Evolutionary conservation across 257 asterid species (phyloP), one percentile per base, ranked within the genome.

Genomic region (Solanum sejunctum): DNA sequence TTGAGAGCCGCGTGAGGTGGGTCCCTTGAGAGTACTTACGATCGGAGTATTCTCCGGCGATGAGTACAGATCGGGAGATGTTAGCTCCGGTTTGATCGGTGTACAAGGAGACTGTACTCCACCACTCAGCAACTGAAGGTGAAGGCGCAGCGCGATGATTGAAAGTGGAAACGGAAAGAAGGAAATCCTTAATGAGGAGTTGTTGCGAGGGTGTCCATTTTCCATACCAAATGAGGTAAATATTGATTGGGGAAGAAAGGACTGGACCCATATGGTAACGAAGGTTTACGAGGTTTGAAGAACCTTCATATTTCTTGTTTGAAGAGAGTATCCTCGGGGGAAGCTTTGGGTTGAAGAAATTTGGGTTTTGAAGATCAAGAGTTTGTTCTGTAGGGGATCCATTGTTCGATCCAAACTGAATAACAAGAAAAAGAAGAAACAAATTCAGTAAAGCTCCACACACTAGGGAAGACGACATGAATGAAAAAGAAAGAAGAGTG

Each of bases 191-290:
- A 89, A 95, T 95, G 79, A 93, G 87, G 57, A 94, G 95, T 90
- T 92, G 95, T 8, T 92, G 95, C 0, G 98, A 51, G 7, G 93
- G 83, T 20, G 89, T 39, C 99, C 99, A 95, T 0, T 87, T 85
- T 1, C 99, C 99, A 83, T 95, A 95, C 99, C 99, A 95, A 49
- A 95, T 91, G 54, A 94, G 93, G 92, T 95, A 92, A 60, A 95
- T 92, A 82, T 91, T 95, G 89, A 95, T 95, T n/a, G 98, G 97
- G 1, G 99, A 93, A 1, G 99, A 93, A 54, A 95, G 89, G 2
- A 95, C 97, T 1, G 99, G 99, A 16, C 99, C 99, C 99, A 95
- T 95, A 89, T 95, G 99, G 93, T 95, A 95, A 1, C 97, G 97
- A 80, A 95, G 97, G 13, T 92, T 84, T 10, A 95, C 97, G 0